Evolutionary conservation across 306 rosid genomes (phyloP).

Genomic region (Inga leiocalycina): DNA sequence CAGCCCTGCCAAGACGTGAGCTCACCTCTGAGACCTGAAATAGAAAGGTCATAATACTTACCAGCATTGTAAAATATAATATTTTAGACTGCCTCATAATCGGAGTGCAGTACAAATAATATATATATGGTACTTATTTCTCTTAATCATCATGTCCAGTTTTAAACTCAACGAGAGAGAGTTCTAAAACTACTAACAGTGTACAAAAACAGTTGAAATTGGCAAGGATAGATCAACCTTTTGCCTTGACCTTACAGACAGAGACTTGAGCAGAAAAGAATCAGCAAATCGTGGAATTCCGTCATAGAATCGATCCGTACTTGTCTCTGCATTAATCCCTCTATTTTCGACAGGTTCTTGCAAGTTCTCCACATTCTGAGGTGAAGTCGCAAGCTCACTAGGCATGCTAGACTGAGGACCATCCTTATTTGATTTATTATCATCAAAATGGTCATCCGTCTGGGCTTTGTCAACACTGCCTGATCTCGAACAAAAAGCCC

Average conservation of each 20-base stretch:
- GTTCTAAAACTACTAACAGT: background rate
- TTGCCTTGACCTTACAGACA: conserved; percentile 51
- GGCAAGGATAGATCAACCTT: conserved; percentile 44
- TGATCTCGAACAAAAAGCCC: conserved; percentile 63
- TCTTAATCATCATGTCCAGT: background rate
- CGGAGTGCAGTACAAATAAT: background rate
- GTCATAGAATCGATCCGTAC: conserved; percentile 57
- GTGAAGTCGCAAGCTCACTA: conserved; percentile 17
- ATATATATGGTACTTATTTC: no score
- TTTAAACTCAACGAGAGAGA: background rate
- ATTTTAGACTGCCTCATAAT: background rate
- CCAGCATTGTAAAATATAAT: background rate
- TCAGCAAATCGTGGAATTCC: conserved; percentile 68
- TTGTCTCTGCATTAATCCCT: background rate
- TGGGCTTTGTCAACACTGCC: conserved; percentile 31
- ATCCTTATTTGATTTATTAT: conserved; percentile 1
- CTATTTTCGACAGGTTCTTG: conserved; percentile 30
- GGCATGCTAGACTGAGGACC: background rate
- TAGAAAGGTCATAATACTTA: conserved; percentile 11
- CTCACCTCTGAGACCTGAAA: conserved; percentile 78
- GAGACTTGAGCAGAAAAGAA: conserved; percentile 43
- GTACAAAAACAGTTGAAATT: background rate
- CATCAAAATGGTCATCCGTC: conserved; percentile 4
- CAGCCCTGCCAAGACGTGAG: conserved; percentile 67
- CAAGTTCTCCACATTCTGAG: conserved; percentile 36